Percentiles rank a stretch among this genome's conserved stretches.
phyloP scores from a whole-genome alignment of 148 eudicot genomes.

The Cornus florida region DNA sequence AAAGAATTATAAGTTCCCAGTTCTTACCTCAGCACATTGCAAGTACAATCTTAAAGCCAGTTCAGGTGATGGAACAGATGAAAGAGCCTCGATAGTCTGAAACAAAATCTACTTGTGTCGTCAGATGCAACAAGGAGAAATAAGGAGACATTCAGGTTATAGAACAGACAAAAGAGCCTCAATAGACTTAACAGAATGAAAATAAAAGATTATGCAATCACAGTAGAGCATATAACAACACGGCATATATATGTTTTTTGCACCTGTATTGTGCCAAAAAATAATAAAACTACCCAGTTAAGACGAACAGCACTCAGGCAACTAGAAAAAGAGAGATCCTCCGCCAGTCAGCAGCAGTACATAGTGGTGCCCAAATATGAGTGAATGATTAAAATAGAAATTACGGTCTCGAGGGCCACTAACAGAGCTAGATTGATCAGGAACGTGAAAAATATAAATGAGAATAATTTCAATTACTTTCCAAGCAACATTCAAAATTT shows the following conservation, averaged over 20 bases:
- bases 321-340: background rate
- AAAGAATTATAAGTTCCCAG: background rate
- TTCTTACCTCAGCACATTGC: conserved; percentile 93
- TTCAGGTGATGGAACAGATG: conserved; percentile 80
- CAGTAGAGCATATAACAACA: too few relatives aligned
- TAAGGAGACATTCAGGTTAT: background rate
- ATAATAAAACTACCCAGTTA: background rate
- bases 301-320: background rate
- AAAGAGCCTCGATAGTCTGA: conserved; percentile 85
- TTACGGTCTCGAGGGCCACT: background rate
- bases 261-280: background rate
- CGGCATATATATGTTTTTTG: too few relatives aligned
- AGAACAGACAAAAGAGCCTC: too few relatives aligned
- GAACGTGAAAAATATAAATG: background rate
- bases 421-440: background rate
- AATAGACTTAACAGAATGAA: too few relatives aligned
- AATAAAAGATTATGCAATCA: too few relatives aligned
- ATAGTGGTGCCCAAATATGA: background rate
- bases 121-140: background rate
- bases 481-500: background rate
- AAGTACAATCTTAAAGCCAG: conserved; percentile 88
- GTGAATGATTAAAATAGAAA: background rate
- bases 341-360: background rate
- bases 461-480: background rate
- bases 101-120: conserved; percentile 13